Evolutionary conservation across 225 moss, liverwort and hornwort genomes (phyloP).

Genomic region (Pseudoscleropodium purum): DNA sequence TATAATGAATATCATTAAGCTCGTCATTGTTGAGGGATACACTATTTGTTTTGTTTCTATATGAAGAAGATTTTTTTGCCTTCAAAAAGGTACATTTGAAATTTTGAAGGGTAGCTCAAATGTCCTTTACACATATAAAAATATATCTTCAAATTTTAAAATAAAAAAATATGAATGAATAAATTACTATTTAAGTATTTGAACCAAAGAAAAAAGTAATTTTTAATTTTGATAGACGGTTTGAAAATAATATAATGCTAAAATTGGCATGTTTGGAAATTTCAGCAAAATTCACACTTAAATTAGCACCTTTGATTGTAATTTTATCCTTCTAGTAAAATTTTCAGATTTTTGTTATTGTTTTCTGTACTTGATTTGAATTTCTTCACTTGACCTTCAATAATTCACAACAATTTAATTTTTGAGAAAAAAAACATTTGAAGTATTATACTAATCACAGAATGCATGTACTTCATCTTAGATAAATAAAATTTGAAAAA

Average conservation of each 20-base stretch:
- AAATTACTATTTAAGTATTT: background rate
- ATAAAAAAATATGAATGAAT: no score
- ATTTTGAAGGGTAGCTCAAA: background rate
- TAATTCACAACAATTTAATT: background rate
- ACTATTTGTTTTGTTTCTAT: background rate
- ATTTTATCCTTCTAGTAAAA: no score
- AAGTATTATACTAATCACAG: no score
- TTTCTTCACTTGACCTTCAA: background rate
- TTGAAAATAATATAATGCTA: background rate
- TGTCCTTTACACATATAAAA: background rate
- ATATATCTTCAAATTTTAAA: background rate
- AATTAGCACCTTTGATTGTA: background rate
- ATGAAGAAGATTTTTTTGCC: background rate
- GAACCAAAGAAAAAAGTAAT: background rate
- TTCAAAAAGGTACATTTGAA: background rate
- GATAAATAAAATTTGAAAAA: background rate
- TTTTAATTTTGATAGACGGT: background rate
- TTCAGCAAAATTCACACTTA: background rate
- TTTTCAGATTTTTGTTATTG: no score
- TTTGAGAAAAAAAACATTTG: background rate
- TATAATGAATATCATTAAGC: background rate
- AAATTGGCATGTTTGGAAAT: background rate
- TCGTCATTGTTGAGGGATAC: background rate
- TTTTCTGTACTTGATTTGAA: background rate
- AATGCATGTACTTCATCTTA: background rate